Conservation (phyloP, 768 basidiomycete genomes). For the Gelatoporia subvermispora region DNA sequence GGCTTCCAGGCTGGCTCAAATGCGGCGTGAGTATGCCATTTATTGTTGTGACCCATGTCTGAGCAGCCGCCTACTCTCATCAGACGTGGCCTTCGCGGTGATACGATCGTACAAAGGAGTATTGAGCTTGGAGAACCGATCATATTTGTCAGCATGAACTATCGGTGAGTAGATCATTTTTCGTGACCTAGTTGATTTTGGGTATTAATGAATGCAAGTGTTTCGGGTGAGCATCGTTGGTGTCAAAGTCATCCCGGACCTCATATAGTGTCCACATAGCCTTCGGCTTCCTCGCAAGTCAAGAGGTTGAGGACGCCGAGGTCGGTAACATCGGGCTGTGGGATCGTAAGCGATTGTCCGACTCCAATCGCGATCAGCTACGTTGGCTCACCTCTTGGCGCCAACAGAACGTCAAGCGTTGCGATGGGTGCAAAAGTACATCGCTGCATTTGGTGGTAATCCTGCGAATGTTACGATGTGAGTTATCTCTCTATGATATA, state of each 20-base stretch:
- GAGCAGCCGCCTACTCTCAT: no score
- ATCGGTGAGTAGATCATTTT: constrained; percentile 17
- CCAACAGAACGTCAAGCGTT: constrained; percentile 33
- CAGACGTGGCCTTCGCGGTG: background rate
- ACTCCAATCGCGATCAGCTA: no score
- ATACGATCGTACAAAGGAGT: constrained; percentile 25
- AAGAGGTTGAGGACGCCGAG: constrained; percentile 33
- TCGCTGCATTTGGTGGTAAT: constrained; percentile 30
- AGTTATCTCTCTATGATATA: background rate
- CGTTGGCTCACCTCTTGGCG: background rate
- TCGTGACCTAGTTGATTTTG: no score
- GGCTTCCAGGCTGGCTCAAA: no score
- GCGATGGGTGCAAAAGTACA: constrained; percentile 27
- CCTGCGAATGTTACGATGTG: constrained; percentile 33
- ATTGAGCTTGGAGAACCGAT: constrained; percentile 37
- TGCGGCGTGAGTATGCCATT: no score
- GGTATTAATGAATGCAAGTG: no score
- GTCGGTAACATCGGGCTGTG: constrained; percentile 43
- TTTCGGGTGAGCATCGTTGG: background rate
- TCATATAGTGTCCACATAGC: constrained; percentile 14
- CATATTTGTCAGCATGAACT: constrained; percentile 51
- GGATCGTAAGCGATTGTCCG: constrained; percentile 31
- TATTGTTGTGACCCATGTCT: no score
- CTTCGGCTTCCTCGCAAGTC: constrained; percentile 35
- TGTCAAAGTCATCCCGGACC: no score